These are phyloP conservation scores for Durio zibethinus DNA, from an alignment of 345 rosid species.

Conservation along the genomic window DNA sequence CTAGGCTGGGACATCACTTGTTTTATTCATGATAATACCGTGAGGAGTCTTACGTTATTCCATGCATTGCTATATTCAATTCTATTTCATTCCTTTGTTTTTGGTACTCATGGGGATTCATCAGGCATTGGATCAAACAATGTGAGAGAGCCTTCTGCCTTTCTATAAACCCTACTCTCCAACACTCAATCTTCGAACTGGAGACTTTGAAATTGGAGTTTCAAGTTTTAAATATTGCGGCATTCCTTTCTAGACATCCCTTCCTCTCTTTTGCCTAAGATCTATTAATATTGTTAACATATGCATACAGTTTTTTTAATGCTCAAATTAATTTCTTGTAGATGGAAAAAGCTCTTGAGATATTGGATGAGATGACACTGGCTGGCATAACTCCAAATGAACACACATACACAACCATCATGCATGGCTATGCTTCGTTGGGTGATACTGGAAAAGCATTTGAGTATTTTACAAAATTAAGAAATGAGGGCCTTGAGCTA, in stretches of 20 bases:
- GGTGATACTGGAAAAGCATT: constrained; percentile 97
- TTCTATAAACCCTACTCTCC: neutral
- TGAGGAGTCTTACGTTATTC: neutral
- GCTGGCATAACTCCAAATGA: constrained; percentile 79
- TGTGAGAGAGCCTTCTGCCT: neutral
- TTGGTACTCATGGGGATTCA: neutral
- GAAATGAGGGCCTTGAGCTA: constrained; percentile 79
- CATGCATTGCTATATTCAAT: neutral
- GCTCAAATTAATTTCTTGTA: constrained; percentile 25
- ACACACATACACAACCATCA: constrained; percentile 89
- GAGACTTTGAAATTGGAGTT: neutral
- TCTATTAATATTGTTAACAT: neutral
- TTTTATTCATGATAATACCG: neutral
- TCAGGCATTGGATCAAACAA: neutral
- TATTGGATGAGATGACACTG: constrained; percentile 80
- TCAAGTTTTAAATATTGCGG: neutral
- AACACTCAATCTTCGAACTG: neutral
- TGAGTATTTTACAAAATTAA: constrained; percentile 71
- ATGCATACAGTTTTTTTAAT: neutral
- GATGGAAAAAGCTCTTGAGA: constrained; percentile 89
- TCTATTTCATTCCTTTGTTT: neutral
- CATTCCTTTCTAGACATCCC: neutral
- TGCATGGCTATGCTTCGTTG: constrained; percentile 94
- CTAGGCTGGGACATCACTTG: neutral
- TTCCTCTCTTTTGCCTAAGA: neutral